A percentile compares a stretch with the other conserved stretches of the same genome.
Conservation (phyloP, 106 monocot genomes). For the Allium sativum region DNA sequence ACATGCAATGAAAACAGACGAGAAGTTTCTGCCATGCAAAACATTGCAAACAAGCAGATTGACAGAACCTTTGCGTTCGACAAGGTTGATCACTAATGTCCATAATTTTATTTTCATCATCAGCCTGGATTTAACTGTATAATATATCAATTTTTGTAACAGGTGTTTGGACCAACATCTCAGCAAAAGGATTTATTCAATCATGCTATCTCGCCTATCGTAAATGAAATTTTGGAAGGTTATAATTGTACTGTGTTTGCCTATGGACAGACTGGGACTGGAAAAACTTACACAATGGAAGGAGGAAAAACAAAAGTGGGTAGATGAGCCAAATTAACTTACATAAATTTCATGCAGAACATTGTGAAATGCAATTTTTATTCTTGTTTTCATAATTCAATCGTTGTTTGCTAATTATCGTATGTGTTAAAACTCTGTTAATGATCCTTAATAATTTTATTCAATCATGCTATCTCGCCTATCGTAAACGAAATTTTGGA, state of each 20-base stretch:
- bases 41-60: slow-evolving; percentile 6
- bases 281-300: not conserved
- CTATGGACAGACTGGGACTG: slow-evolving; percentile 58
- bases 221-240: slow-evolving; percentile 55
- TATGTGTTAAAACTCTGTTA: not conserved
- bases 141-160: not conserved
- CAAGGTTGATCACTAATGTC: slow-evolving; percentile 16
- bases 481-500: no score
- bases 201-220: slow-evolving; percentile 41
- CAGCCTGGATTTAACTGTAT: not conserved
- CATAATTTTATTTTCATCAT: not conserved
- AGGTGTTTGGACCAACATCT: slow-evolving; percentile 62
- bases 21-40: slow-evolving; percentile 50
- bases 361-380: not conserved
- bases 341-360: not conserved
- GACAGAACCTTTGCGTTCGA: slow-evolving; percentile 13
- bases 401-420: not conserved
- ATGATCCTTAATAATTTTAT: not conserved
- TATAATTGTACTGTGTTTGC: slow-evolving; percentile 72
- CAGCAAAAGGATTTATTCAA: slow-evolving; percentile 49
- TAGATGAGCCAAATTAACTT: not conserved
- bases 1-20: slow-evolving; percentile 42
- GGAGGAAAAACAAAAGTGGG: slow-evolving; percentile 3
- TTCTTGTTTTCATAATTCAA: not conserved
- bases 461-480: no score